phyloP scores from a whole-genome alignment of 2,329 filamentous ascomycete species.

The Lizonia empirigonia region DNA sequence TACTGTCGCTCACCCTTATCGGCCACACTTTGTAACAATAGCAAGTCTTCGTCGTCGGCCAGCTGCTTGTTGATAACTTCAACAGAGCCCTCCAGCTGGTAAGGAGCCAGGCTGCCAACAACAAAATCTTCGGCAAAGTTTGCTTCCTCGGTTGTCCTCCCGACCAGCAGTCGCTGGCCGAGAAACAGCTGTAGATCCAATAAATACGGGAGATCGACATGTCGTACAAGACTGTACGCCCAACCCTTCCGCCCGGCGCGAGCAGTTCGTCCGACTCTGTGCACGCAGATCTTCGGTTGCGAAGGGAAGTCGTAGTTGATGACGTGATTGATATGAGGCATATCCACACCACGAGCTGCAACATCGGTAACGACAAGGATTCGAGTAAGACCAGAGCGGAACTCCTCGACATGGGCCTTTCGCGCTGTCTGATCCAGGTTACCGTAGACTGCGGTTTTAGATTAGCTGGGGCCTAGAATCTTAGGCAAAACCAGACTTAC shows the following conservation, averaged over 20 bases:
- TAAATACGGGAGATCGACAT: conserved; percentile 88
- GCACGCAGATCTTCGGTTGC: conserved; percentile 95
- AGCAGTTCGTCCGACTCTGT: conserved; percentile 93
- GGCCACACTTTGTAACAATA: conserved; percentile 72
- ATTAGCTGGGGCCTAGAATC: background rate
- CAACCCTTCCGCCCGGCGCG: conserved; percentile 91
- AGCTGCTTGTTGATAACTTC: conserved; percentile 86
- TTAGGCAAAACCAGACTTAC: conserved; percentile 20
- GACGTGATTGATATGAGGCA: conserved; percentile 92
- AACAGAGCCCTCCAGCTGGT: conserved; percentile 73
- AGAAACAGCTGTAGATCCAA: conserved; percentile 94
- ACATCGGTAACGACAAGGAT: conserved; percentile 97
- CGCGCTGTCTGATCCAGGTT: conserved; percentile 92
- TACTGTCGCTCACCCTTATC: conserved; percentile 93
- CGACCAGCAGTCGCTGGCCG: conserved; percentile 79
- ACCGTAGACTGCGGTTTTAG: conserved; percentile 70
- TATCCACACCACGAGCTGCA: conserved; percentile 96
- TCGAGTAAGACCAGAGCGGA: conserved; percentile 81
- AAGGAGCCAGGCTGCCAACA: conserved; percentile 75
- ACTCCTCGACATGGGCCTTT: conserved; percentile 89
- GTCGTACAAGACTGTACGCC: conserved; percentile 90
- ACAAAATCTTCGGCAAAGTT: conserved; percentile 85
- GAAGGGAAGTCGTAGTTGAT: conserved; percentile 99
- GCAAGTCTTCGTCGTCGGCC: conserved; percentile 75
- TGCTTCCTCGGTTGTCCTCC: conserved; percentile 63